phyloP scores from a whole-genome alignment of 1,284 basidiomycete species.

The Leccinum proximum region DNA sequence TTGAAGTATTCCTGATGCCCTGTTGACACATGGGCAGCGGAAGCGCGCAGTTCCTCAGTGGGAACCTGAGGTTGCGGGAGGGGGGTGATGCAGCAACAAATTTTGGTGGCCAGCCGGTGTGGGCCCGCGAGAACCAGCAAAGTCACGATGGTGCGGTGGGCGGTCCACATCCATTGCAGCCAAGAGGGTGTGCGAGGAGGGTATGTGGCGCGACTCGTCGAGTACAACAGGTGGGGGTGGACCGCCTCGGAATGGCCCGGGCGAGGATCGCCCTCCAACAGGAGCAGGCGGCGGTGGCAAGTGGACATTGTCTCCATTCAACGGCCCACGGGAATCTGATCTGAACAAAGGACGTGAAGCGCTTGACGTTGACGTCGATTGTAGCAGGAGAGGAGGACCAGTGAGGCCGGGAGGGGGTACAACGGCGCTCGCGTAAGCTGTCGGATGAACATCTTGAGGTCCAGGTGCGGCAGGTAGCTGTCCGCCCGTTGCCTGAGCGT shows the following conservation, averaged over 20 bases:
- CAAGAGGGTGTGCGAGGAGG: conserved; percentile 61
- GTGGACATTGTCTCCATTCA: conserved; percentile 47
- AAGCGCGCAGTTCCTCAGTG: conserved; percentile 46
- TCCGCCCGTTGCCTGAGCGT: conserved; percentile 77
- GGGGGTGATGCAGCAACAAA: conserved; percentile 62
- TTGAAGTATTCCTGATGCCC: too few species aligned
- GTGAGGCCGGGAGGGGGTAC: conserved; percentile 62
- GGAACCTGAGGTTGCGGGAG: conserved; percentile 50
- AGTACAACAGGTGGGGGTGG: conserved; percentile 76
- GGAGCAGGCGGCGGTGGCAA: conserved; percentile 57
- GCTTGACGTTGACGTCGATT: conserved; percentile 39
- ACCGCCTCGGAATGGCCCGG: conserved; percentile 72
- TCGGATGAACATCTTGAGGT: conserved; percentile 94
- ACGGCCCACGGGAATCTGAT: conserved; percentile 58
- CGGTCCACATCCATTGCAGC: conserved; percentile 85
- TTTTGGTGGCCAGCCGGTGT: conserved; percentile 47
- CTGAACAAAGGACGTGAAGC: conserved; percentile 52
- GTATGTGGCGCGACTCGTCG: conserved; percentile 62
- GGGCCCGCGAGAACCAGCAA: conserved; percentile 44
- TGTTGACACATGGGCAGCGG: conserved; percentile 30
- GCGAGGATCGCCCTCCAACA: conserved; percentile 46
- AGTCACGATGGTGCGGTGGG: conserved; percentile 54
- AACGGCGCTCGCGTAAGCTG: conserved; percentile 80
- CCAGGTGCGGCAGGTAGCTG: conserved; percentile 81
- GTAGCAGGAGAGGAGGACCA: conserved; percentile 60